Base-by-base conservation (phyloP, 2,329 filamentous ascomycete species). In the Amauroascus niger region DNA sequence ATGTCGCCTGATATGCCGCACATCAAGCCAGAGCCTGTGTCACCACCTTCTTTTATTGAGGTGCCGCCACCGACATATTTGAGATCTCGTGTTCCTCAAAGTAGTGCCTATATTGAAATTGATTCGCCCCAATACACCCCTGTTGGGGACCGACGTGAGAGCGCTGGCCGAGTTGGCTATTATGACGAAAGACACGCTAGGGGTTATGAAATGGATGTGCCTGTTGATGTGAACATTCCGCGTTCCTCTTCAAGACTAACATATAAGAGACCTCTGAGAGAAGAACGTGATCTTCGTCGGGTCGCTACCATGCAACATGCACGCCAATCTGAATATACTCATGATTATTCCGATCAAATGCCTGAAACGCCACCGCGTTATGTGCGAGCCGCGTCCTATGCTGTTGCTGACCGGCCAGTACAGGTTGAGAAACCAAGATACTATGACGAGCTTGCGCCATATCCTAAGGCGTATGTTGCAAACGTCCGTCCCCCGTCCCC, bases 21-120 rank as follows among this genome's bases (percentile, higher is more conserved):
- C 58, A 80, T 84, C 63, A 84, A 83, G 63, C 75, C 79, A 59
- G 81, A 84, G 62, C 79, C 80, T 6, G 69, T 81, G 16, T 83
- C 81, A 11, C 81, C 81, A 18, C 79, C 78, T 40, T 76, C 78
- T 1, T 78, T 82, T 56, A 67, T 73, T 49, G 69, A 72, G 58
- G 65, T 68, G 22, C 66, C 68, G 30, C 64, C 72, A 53, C 44
- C 62, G 64, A 54, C 59, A 55, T 40, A 67, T 64, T 41, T 63
- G 58, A 26, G 67, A 65, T 45, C 63, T 57, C 65, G 68, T 37
- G 64, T 69, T 22, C 64, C 66, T 49, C 69, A 71, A 52, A 69
- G 68, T 52, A 72, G 73, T 5, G 69, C 78, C 39, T 76, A 79
- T 56, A 74, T 75, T 59, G 71, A 74, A 51, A 67, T 71, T 48